Evolutionary conservation across 805 yeast genomes (phyloP).

Genomic region (Huiozyma sinensis): DNA sequence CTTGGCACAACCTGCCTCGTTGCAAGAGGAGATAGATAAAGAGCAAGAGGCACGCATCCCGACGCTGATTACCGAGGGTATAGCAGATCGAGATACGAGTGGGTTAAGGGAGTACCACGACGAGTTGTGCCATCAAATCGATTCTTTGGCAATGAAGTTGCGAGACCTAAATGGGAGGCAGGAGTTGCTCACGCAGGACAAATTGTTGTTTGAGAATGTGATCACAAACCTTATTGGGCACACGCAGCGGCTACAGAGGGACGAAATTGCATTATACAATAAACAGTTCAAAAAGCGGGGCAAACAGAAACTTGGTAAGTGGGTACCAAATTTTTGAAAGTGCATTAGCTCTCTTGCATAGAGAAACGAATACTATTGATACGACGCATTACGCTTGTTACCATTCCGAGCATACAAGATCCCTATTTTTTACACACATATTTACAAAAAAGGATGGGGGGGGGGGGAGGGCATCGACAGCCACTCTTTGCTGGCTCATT

Average conservation of each 20-base stretch:
- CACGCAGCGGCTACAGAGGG: slow-evolving; percentile 66
- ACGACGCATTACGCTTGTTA: too few species aligned
- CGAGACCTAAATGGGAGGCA: slow-evolving; percentile 31
- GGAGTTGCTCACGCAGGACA: slow-evolving; percentile 46
- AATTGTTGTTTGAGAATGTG: slow-evolving; percentile 71
- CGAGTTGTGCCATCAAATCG: slow-evolving; percentile 19
- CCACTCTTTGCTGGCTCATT: neutral
- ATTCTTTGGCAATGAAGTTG: slow-evolving; percentile 22
- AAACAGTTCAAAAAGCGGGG: slow-evolving; percentile 22
- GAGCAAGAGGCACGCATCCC: slow-evolving; percentile 15
- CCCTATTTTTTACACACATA: too few species aligned
- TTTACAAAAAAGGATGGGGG: too few species aligned
- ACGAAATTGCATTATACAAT: slow-evolving; percentile 29
- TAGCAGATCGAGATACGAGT: neutral
- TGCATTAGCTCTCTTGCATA: too few species aligned
- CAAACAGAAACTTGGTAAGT: too few species aligned
- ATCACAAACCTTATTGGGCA: slow-evolving; percentile 86
- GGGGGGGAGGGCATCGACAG: neutral
- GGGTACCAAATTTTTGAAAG: too few species aligned
- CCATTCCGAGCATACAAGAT: too few species aligned
- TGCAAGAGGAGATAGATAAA: slow-evolving; percentile 9
- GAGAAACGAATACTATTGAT: too few species aligned
- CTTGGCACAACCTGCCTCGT: slow-evolving; percentile 4
- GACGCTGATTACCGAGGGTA: slow-evolving; percentile 2
- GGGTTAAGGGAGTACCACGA: slow-evolving; percentile 17